Conservation (phyloP, 176 grass and related monocot genomes). For the Alloteropsis semialata region DNA sequence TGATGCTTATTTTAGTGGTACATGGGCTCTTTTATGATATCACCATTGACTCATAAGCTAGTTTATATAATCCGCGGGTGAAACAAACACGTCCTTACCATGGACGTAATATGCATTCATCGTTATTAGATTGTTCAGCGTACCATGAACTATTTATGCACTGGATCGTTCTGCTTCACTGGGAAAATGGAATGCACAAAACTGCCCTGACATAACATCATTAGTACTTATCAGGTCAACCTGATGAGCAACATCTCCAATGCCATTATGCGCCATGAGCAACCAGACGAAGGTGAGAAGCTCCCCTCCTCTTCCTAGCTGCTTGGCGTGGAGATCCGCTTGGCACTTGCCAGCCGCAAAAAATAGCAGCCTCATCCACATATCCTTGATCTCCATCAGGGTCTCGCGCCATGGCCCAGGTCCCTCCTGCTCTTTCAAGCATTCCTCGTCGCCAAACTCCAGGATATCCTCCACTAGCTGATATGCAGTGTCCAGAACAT, state of each 20-base stretch:
- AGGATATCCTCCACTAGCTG: background rate
- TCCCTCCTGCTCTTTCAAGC: background rate
- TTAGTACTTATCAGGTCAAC: background rate
- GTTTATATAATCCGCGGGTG: too few relatives aligned
- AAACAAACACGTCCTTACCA: too few relatives aligned
- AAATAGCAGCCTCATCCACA: background rate
- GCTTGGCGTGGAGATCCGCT: background rate
- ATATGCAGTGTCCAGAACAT: background rate
- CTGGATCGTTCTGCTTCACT: too few relatives aligned
- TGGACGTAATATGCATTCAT: too few relatives aligned
- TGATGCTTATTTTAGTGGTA: too few relatives aligned
- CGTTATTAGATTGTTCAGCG: too few relatives aligned
- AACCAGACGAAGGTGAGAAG: background rate
- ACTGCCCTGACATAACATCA: background rate
- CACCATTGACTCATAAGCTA: too few relatives aligned
- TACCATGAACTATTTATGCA: too few relatives aligned
- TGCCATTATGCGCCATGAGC: background rate
- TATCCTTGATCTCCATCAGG: background rate
- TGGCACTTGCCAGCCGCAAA: background rate
- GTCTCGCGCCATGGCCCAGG: background rate
- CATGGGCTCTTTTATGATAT: too few relatives aligned
- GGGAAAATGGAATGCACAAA: slow-evolving; percentile 3
- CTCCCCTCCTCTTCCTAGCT: background rate
- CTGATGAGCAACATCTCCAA: background rate
- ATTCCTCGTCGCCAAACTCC: background rate